Conservation (phyloP, 345 rosid genomes). For the Lumnitzera racemosa region DNA sequence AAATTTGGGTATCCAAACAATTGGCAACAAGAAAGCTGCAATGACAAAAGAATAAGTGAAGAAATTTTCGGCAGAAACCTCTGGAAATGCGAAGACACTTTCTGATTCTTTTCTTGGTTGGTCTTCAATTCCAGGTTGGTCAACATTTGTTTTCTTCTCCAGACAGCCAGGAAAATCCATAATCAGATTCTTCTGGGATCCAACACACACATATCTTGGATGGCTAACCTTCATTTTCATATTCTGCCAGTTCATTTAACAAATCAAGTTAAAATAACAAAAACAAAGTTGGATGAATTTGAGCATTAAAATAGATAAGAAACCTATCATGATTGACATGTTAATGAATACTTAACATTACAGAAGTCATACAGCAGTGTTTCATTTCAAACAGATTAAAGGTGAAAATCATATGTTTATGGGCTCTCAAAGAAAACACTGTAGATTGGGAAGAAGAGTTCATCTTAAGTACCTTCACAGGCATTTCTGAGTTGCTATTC, state of each 20-base stretch:
- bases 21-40: background rate
- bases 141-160: constrained; percentile 35
- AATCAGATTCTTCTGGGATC: constrained; percentile 40
- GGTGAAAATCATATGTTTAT: no score
- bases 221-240: constrained; percentile 89
- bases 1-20: background rate
- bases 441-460: background rate
- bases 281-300: background rate
- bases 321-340: background rate
- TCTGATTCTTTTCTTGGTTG: constrained; percentile 24
- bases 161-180: constrained; percentile 59
- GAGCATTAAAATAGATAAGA: background rate
- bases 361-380: no score
- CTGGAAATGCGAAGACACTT: constrained; percentile 64
- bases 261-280: constrained; percentile 2
- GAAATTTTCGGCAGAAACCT: constrained; percentile 42
- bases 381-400: background rate
- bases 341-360: background rate
- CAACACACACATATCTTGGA: constrained; percentile 66
- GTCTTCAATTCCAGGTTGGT: constrained; percentile 21
- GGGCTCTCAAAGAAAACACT: background rate
- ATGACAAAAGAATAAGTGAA: constrained; percentile 12
- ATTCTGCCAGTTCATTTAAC: constrained; percentile 43
- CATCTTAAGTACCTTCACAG: constrained; percentile 54
- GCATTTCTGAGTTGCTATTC: constrained; percentile 57